Percentiles rank a stretch among this genome's conserved stretches.
Evolutionary conservation across 306 rosid species (phyloP).

Genomic region (Begonia masoniana): DNA sequence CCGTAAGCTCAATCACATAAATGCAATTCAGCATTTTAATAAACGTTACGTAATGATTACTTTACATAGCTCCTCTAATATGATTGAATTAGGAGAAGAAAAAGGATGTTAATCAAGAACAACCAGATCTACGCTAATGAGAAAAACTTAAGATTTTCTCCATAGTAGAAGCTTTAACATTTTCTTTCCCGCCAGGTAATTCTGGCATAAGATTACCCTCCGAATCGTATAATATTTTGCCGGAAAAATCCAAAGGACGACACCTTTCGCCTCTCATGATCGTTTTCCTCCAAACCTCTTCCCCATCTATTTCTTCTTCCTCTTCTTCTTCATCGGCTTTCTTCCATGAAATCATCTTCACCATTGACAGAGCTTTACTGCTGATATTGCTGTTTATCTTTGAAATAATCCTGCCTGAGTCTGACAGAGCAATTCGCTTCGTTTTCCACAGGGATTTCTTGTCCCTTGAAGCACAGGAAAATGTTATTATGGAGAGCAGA

Average conservation of each 20-base stretch:
- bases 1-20: no score
- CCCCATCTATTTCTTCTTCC: conserved; percentile 11
- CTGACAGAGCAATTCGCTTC: no score
- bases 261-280: conserved; percentile 65
- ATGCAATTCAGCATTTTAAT: no score
- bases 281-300: conserved; percentile 59
- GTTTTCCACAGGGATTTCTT: conserved; percentile 13
- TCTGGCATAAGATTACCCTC: conserved; percentile 14
- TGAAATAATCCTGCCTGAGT: conserved; percentile 14
- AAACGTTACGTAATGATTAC: no score
- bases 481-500: conserved; percentile 16
- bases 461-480: conserved; percentile 21
- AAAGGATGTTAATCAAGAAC: no score
- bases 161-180: neutral
- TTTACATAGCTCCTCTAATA: no score
- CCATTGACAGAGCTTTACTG: conserved; percentile 31
- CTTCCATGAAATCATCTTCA: conserved; percentile 12
- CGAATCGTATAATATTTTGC: conserved; percentile 27
- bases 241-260: conserved; percentile 52
- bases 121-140: no score
- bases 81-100: no score
- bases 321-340: no score
- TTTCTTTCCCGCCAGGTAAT: neutral
- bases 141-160: no score
- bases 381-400: conserved; percentile 26